Base-by-base conservation (phyloP, 2,329 filamentous ascomycete species). In the Teratosphaeriaceae sp. region DNA sequence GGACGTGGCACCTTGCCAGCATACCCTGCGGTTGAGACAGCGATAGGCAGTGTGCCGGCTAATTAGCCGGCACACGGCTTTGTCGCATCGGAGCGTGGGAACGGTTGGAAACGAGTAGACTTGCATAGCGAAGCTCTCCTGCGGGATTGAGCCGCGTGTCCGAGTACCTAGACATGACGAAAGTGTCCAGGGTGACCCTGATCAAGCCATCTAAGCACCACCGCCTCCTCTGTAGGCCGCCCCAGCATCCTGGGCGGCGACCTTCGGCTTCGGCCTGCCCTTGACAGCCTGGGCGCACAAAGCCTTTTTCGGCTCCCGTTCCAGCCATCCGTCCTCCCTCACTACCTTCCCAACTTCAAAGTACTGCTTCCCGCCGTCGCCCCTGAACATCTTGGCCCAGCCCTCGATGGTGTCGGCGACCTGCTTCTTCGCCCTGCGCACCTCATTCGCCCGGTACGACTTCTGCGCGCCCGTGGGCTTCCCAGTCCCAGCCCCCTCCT, bases 301-400 rank as follows among this genome's bases (percentile, higher is more conserved):
- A 35, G 33, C 31, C 36, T 48, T 47, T 43, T 47, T 44, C 4
- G 78, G 78, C 66, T 68, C 52, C 49, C 64, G 65, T 42, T 76
- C 78, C 58, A 83, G 74, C 60, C 82, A 72, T 70, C 80, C 71
- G 45, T 78, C 74, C 47, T 79, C 72, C 51, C 70, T 67, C 62
- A 79, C 74, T 12, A 97, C 78, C 61, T 74, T 78, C 3, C 92
- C 92, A 3, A 94, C 85, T 65, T 79, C 78, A 49, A 79, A 78
- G 67, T 97, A 97, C 69, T 87, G 88, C 59, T 82, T 77, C 61
- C 80, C 85, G 43, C 83, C 84, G 45, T 69, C 68, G 1, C 71
- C 71, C 9, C 63, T 48, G 48, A 96, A 97, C 68, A 97, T 88
- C 40, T 76, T 72, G 47, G 84, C 80, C 92, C 89, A 97, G 65